Evolutionary conservation across 345 rosid genomes (phyloP), one percentile per base, ranked within the genome.

Genomic region (Passiflora organensis): DNA sequence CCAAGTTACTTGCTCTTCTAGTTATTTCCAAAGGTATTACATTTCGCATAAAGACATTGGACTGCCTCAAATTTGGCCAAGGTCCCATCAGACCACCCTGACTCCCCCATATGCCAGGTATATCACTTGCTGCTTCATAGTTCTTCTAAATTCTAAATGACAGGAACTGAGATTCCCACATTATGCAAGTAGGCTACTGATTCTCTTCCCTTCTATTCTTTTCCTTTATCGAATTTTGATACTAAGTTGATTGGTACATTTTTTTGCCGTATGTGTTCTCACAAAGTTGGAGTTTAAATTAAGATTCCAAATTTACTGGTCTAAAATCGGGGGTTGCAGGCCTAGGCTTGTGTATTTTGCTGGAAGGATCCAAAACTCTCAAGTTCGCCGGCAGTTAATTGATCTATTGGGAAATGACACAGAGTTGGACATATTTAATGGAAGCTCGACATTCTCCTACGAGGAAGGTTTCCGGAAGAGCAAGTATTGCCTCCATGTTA

Each of bases 61-160:
- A 38, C 57, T 78, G 15, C 82, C 79, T 13, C 82, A 74, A 48
- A 67, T 78, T 56, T 74, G 82, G 82, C 77, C 76, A 15, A 68
- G 77, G 43, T 56, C 64, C 21, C 44, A 53, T 21, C 53, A 51
- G 60, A 22, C 50, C 1, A 39, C 58, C 24, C 49, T 73, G 53
- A 73, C 16, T 43, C 76, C 79, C 28, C 82, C 77, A 6, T 50
- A 43, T 37, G 28, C 60, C 64, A 70, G 76, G 78, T 77, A n/a
- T 28, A 37, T 0, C 43, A 9, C 6, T 16, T 41, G 12, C 18
- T 22, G 24, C n/a, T n/a, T n/a, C 3, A 28, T 28, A 28, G 8
- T 8, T 28, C 8, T 2, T 28, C 34, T 8, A 8, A 28, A 8
- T 28, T 28, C 8, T n/a, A n/a, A n/a, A n/a, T n/a, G n/a, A n/a